Base-by-base conservation (phyloP, 805 yeast species). In the Myxozyma neotropica region DNA sequence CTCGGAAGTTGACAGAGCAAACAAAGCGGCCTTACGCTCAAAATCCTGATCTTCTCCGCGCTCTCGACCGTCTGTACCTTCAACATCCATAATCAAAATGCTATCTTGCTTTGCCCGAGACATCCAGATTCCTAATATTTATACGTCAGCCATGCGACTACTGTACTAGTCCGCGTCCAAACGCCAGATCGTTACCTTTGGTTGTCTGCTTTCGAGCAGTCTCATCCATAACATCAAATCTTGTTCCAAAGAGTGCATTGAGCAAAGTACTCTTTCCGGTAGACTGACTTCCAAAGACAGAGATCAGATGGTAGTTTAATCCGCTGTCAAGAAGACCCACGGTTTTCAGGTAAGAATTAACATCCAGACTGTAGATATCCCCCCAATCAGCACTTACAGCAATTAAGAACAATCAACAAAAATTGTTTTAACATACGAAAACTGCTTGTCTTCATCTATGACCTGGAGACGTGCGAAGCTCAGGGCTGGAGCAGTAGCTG, bases 1-100 rank as follows among this genome's bases (percentile, higher is more conserved):
- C 70, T 94, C 98, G 15, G 94, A 85, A 0, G 97, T 92, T 10
- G 97, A 83, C 62, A 94, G 78, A 0, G 99, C 98, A 77, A 94
- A 94, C 44, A 94, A 77, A 0, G 98, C 98, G 1, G 97, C 92
- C 68, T 94, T 94, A 58, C 99, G 82, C 74, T 94, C 99, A 73
- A 94, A 94, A 74, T 94, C 99, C 74, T 94, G 97, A 74, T 94
- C 98, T 69, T 94, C 99, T 26, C 98, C 98, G 57, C 97, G 82
- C 75, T 94, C 99, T 61, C 97, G 82, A 50, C 99, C 98, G 75
- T 94, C 99, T 0, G 97, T 92, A 50, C 99, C 99, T 75, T 94
- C 99, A n/a, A 94, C 98, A 71, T 94, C 99, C 81, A 94, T 81
- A 1, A 94, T 95, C 62, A 89, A 80, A 10, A 90, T 78, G 63